Percentiles rank a stretch among this genome's conserved stretches.
Evolutionary conservation across 768 basidiomycete species (phyloP).

Genomic region (Podaxis carcinomalis): DNA sequence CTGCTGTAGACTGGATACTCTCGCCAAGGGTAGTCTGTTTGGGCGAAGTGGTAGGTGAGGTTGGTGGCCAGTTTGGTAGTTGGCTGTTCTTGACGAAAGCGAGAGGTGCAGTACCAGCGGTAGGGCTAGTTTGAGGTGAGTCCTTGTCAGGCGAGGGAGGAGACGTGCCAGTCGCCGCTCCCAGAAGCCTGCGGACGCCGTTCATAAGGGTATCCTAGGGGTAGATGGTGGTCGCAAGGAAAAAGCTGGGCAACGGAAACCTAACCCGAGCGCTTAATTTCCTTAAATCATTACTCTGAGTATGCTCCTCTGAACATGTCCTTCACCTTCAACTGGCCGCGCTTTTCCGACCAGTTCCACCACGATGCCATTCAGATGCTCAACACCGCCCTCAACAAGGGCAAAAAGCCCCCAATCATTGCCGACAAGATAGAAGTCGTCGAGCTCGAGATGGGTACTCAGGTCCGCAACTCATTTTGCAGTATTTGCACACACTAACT

Average conservation of each 20-base stretch:
- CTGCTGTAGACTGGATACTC: slow-evolving; percentile 38
- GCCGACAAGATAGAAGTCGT: slow-evolving; percentile 97
- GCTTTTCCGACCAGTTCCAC: slow-evolving; percentile 96
- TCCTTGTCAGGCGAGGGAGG: slow-evolving; percentile 24
- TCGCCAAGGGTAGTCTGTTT: slow-evolving; percentile 5
- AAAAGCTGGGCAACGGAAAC: slow-evolving; percentile 14
- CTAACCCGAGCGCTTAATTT: slow-evolving; percentile 15
- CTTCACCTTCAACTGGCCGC: slow-evolving; percentile 94
- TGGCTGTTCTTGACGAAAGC: slow-evolving; percentile 15
- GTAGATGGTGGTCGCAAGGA: slow-evolving; percentile 12
- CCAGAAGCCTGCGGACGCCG: slow-evolving; percentile 66
- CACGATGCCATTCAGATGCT: slow-evolving; percentile 96
- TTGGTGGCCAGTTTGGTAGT: slow-evolving; percentile 44
- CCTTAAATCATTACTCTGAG: slow-evolving; percentile 1
- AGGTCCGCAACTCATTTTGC: slow-evolving; percentile 45
- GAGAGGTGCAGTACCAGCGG: slow-evolving; percentile 1
- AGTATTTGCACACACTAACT: not conserved
- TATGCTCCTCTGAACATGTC: slow-evolving; percentile 47
- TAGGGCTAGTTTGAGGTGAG: slow-evolving; percentile 17
- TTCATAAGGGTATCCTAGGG: slow-evolving; percentile 43
- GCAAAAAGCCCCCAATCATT: slow-evolving; percentile 95
- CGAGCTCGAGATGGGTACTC: slow-evolving; percentile 98
- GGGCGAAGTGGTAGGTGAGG: slow-evolving; percentile 32
- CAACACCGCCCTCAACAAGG: slow-evolving; percentile 95
- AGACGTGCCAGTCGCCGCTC: slow-evolving; percentile 29